Percentiles rank a stretch among this genome's conserved stretches.
Evolutionary conservation across 1,284 basidiomycete genomes (phyloP).

Genomic region (Austropuccinia psidii): DNA sequence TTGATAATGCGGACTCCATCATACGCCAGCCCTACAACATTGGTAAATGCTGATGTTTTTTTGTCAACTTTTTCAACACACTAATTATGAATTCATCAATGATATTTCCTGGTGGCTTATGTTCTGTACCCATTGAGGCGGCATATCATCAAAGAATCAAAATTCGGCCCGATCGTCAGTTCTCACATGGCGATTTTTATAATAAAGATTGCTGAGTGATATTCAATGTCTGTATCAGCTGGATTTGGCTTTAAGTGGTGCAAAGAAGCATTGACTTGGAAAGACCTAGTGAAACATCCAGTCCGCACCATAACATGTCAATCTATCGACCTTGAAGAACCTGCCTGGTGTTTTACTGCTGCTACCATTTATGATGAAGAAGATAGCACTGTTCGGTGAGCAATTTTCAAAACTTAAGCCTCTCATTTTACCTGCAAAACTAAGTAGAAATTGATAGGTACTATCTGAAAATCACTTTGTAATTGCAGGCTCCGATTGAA

Average conservation of each 20-base stretch:
- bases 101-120: no score
- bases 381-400: constrained; percentile 17
- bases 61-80: no score
- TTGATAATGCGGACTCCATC: no score
- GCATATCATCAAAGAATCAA: no score
- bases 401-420: background rate
- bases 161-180: no score
- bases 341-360: constrained; percentile 90
- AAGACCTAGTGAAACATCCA: constrained; percentile 72
- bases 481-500: constrained; percentile 51
- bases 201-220: no score
- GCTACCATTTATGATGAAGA: constrained; percentile 32
- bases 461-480: constrained; percentile 34
- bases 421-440: background rate
- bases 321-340: constrained; percentile 70
- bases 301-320: constrained; percentile 77
- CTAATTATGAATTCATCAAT: no score
- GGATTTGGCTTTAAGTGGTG: constrained; percentile 58
- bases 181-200: no score
- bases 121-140: no score
- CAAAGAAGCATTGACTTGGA: constrained; percentile 70
- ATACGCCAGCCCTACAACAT: no score
- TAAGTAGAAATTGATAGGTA: constrained; percentile 13
- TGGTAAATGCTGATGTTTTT: no score
- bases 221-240: background rate